Conservation (phyloP, 2,329 filamentous ascomycete genomes). For the Venturia effusa region DNA sequence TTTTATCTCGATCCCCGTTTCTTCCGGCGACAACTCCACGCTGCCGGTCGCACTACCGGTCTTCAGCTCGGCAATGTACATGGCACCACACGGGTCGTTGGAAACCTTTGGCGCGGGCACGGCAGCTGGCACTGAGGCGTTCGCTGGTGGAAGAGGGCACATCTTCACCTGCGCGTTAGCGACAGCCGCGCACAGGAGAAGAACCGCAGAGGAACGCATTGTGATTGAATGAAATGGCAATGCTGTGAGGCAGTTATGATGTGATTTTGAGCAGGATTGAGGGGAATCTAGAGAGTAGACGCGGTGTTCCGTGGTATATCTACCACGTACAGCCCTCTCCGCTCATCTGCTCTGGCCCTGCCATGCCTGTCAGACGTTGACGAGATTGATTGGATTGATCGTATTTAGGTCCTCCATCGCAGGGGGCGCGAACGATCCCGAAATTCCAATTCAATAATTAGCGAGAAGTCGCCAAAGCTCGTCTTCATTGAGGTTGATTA, state of each 20-base stretch:
- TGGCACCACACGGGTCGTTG: constrained; percentile 28
- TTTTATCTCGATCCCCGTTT: constrained; percentile 26
- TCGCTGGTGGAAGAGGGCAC: not conserved
- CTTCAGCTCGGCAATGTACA: constrained; percentile 22
- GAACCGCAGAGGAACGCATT: constrained; percentile 1
- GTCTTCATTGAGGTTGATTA: not conserved
- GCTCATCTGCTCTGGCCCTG: not conserved
- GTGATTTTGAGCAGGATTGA: not conserved
- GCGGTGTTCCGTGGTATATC: not conserved
- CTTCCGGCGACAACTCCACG: not conserved
- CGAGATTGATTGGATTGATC: not conserved
- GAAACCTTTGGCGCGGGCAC: constrained; percentile 23
- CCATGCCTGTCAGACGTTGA: not conserved
- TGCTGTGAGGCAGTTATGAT: not conserved
- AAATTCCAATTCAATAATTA: not conserved
- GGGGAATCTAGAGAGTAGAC: not conserved
- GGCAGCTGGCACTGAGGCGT: not conserved
- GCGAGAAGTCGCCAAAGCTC: not conserved
- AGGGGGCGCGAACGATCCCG: not conserved
- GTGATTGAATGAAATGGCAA: not conserved
- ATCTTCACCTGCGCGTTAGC: constrained; percentile 1
- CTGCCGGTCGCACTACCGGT: not conserved
- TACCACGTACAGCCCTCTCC: not conserved
- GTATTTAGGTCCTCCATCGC: not conserved
- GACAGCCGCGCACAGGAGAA: not conserved